These are phyloP conservation scores for Kokia cookei DNA, from an alignment of 441 rosid species.

Conservation along the genomic window DNA sequence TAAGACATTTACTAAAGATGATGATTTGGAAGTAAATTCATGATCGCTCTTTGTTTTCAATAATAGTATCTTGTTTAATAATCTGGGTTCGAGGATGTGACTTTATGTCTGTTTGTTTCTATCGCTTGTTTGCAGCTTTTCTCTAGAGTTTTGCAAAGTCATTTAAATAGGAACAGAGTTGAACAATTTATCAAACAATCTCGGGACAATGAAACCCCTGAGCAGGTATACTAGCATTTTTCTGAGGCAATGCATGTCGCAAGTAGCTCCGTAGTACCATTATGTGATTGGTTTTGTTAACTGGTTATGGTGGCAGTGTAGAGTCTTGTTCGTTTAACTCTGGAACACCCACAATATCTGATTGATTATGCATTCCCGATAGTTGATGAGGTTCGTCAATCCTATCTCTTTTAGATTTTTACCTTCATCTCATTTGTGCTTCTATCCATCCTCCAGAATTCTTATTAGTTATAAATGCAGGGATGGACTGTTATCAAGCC, in stretches of 20 bases:
- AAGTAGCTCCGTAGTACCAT: neutral
- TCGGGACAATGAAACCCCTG: conserved; percentile 44
- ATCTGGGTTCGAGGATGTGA: neutral
- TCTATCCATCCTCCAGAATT: neutral
- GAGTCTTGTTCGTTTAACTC: conserved; percentile 70
- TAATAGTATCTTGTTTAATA: neutral
- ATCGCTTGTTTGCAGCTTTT: conserved; percentile 40
- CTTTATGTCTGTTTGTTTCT: neutral
- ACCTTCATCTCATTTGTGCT: neutral
- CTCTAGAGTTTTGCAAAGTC: conserved; percentile 33
- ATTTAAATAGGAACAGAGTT: conserved; percentile 32
- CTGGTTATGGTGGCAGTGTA: conserved; percentile 48
- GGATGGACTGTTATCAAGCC: conserved; percentile 62
- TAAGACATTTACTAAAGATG: conserved; percentile 40
- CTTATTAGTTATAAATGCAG: conserved; percentile 23
- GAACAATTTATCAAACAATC: conserved; percentile 34
- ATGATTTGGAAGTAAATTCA: conserved; percentile 40
- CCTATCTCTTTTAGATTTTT: neutral
- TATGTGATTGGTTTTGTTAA: conserved; percentile 17
- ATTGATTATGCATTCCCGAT: conserved; percentile 54
- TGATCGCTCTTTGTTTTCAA: neutral
- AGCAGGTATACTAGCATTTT: conserved; percentile 42
- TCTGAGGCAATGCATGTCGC: neutral
- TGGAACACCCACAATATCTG: conserved; percentile 46
- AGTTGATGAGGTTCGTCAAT: conserved; percentile 46